Evolutionary conservation across 768 basidiomycete genomes (phyloP).

Genomic region (Pleurotus ostreatus): DNA sequence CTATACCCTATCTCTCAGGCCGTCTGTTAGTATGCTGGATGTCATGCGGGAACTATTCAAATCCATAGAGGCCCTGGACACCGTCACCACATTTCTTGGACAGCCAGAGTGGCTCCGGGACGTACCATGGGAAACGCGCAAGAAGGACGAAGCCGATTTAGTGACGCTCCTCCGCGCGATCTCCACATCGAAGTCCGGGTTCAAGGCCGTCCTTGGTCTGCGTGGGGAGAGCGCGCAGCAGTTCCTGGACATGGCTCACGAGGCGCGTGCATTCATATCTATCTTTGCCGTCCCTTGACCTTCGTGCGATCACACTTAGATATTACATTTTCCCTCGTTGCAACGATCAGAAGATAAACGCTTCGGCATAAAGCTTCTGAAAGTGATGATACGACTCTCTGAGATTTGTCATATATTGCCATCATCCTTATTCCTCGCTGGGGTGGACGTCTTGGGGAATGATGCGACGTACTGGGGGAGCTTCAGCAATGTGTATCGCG

Average conservation of each 20-base stretch:
- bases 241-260: constrained; percentile 8
- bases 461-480: constrained; percentile 22
- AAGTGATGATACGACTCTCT: constrained; percentile 4
- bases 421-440: constrained; percentile 19
- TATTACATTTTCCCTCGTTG: constrained; percentile 4
- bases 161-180: constrained; percentile 1
- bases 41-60: neutral
- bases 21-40: neutral
- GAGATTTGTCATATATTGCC: constrained; percentile 17
- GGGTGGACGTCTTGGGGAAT: constrained; percentile 16
- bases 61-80: constrained; percentile 1
- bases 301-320: neutral
- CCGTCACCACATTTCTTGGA: neutral
- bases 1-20: neutral
- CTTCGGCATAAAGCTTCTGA: constrained; percentile 1
- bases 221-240: constrained; percentile 4
- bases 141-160: neutral
- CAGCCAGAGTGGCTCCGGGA: neutral
- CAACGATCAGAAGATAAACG: constrained; percentile 1
- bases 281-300: too few relatives aligned
- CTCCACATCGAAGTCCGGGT: neutral
- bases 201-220: constrained; percentile 1
- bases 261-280: neutral
- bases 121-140: neutral
- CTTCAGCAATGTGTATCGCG: constrained; percentile 25